phyloP scores from a whole-genome alignment of 257 asterid species.

The Scutellaria galericulata region DNA sequence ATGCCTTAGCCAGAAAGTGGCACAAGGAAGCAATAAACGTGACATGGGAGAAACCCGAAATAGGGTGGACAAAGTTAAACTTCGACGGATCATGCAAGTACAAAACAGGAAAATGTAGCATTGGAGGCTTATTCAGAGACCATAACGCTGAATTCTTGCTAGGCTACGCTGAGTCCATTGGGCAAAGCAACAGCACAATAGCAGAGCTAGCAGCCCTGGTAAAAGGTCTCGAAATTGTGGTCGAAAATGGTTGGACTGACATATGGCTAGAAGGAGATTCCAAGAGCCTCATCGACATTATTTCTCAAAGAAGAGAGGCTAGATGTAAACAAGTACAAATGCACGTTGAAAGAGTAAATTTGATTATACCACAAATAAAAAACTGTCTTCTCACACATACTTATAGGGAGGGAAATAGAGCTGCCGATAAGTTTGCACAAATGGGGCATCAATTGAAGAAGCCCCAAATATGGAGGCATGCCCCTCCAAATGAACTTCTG shows the following conservation, averaged over 20 bases:
- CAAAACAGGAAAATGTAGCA: constrained; percentile 67
- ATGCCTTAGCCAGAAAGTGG: constrained; percentile 42
- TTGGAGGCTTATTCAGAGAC: constrained; percentile 73
- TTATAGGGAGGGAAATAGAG: constrained; percentile 73
- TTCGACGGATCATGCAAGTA: constrained; percentile 82
- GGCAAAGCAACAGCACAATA: constrained; percentile 58
- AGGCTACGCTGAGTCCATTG: constrained; percentile 72
- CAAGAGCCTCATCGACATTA: constrained; percentile 58
- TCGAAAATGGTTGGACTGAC: constrained; percentile 68
- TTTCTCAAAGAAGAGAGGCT: constrained; percentile 41
- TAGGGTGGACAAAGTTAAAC: constrained; percentile 76
- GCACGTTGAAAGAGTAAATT: constrained; percentile 49
- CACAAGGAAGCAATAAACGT: constrained; percentile 54
- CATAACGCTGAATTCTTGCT: constrained; percentile 68
- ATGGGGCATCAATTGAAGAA: constrained; percentile 61
- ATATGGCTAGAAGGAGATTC: constrained; percentile 85
- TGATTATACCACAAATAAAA: constrained; percentile 52
- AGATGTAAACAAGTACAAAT: constrained; percentile 50
- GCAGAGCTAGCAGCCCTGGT: constrained; percentile 71
- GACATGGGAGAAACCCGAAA: constrained; percentile 63
- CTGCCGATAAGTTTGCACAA: constrained; percentile 76
- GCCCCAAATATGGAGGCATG: constrained; percentile 65
- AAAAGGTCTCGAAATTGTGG: constrained; percentile 69
- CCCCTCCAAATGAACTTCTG: constrained; percentile 56
- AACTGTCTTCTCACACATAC: constrained; percentile 58